These are phyloP conservation scores for Sanghuangporus sanghuang DNA, from an alignment of 1,284 basidiomycete species.

Conservation along the genomic window DNA sequence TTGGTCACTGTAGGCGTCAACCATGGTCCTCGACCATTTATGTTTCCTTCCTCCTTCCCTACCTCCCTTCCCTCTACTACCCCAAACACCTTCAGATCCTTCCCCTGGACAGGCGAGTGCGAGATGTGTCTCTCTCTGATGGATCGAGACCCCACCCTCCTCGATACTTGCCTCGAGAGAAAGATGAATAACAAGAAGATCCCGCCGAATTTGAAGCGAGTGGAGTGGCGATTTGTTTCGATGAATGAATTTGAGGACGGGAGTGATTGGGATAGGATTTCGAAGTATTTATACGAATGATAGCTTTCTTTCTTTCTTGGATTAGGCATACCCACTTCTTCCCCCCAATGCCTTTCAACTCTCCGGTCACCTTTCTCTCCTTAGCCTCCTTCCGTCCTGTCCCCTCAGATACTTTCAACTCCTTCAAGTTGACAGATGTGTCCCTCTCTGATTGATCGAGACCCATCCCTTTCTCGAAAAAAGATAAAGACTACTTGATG, in stretches of 20 bases:
- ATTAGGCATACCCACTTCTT: too few relatives aligned
- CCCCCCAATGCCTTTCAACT: too few relatives aligned
- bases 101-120: constrained; percentile 24
- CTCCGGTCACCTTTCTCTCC: too few relatives aligned
- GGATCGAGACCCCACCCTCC: not conserved
- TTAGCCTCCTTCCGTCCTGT: too few relatives aligned
- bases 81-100: constrained; percentile 6
- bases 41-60: too few relatives aligned
- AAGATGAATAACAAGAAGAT: not conserved
- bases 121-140: constrained; percentile 16
- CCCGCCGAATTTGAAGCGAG: not conserved
- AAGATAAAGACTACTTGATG: not conserved
- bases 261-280: not conserved
- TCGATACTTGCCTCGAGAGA: not conserved
- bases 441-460: not conserved
- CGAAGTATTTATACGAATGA: not conserved
- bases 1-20: constrained; percentile 18
- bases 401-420: too few relatives aligned
- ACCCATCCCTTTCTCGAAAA: not conserved
- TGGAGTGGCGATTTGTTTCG: not conserved
- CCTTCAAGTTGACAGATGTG: not conserved
- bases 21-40: constrained; percentile 1
- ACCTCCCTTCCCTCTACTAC: not conserved
- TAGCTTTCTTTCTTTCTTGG: too few relatives aligned
- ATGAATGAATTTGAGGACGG: not conserved